These are phyloP conservation scores for Komagataella ulmi DNA, from an alignment of 805 yeast species.

Conservation along the genomic window DNA sequence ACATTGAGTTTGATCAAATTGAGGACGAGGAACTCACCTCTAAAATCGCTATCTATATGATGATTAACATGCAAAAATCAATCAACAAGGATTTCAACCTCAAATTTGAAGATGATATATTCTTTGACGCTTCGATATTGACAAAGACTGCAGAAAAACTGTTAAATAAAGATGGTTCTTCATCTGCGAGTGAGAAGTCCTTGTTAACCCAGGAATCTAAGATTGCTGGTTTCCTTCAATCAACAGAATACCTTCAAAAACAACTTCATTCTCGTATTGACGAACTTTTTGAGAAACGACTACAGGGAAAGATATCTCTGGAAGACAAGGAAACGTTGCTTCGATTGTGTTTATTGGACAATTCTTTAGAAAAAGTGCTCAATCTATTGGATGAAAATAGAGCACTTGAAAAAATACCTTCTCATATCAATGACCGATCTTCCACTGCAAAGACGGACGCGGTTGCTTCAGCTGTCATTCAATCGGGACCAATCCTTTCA, in stretches of 20 bases:
- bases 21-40: slow-evolving; percentile 34
- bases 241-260: slow-evolving; percentile 32
- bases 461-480: slow-evolving; percentile 23
- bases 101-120: slow-evolving; percentile 36
- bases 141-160: slow-evolving; percentile 64
- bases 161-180: slow-evolving; percentile 20
- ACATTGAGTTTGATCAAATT: slow-evolving; percentile 38
- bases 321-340: slow-evolving; percentile 43
- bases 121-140: slow-evolving; percentile 64
- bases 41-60: slow-evolving; percentile 39
- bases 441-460: not conserved
- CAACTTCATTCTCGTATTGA: slow-evolving; percentile 42
- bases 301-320: slow-evolving; percentile 29
- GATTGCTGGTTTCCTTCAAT: slow-evolving; percentile 34
- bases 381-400: slow-evolving; percentile 30
- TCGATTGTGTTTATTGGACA: slow-evolving; percentile 40
- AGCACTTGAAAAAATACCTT: slow-evolving; percentile 7
- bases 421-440: not conserved
- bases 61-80: slow-evolving; percentile 40
- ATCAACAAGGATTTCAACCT: slow-evolving; percentile 17
- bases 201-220: slow-evolving; percentile 25
- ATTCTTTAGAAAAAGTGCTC: slow-evolving; percentile 37
- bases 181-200: slow-evolving; percentile 16
- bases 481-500: slow-evolving; percentile 39
- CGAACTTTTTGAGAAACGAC: slow-evolving; percentile 30